phyloP scores from a whole-genome alignment of 208 protist genomes.

The Trypanosoma caninum region DNA sequence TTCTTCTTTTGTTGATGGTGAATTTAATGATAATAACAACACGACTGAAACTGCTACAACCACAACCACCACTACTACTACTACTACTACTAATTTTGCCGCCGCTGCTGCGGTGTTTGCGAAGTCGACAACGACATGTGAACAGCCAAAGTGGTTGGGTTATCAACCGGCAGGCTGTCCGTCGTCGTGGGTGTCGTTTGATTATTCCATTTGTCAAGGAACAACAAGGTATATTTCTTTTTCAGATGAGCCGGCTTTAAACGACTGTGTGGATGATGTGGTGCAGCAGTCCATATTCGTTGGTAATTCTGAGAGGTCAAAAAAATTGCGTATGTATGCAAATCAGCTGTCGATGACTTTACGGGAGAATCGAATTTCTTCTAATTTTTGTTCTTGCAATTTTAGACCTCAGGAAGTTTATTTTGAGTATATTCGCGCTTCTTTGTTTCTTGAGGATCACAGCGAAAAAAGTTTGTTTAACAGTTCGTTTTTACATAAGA shows the following conservation, averaged over 20 bases:
- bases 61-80: not conserved
- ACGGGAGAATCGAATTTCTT: conserved; percentile 19
- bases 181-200: conserved; percentile 8
- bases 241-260: no score
- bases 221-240: no score
- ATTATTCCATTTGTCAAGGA: no score
- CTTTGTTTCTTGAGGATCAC: not conserved
- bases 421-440: no score
- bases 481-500: not conserved
- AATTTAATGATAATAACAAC: not conserved
- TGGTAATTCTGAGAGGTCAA: not conserved
- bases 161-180: not conserved
- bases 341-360: conserved; percentile 11
- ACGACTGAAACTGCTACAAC: not conserved
- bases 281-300: not conserved
- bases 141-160: conserved; percentile 10
- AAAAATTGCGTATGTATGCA: not conserved
- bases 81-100: not conserved
- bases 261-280: no score
- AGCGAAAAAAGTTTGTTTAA: not conserved
- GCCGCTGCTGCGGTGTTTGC: not conserved
- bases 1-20: no score
- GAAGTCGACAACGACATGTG: not conserved
- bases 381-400: no score
- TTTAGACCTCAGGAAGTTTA: no score